Evolutionary conservation across 2,329 filamentous ascomycete species (phyloP), one percentile per base, ranked within the genome.

Genomic region (Phyllosticta citriasiana): DNA sequence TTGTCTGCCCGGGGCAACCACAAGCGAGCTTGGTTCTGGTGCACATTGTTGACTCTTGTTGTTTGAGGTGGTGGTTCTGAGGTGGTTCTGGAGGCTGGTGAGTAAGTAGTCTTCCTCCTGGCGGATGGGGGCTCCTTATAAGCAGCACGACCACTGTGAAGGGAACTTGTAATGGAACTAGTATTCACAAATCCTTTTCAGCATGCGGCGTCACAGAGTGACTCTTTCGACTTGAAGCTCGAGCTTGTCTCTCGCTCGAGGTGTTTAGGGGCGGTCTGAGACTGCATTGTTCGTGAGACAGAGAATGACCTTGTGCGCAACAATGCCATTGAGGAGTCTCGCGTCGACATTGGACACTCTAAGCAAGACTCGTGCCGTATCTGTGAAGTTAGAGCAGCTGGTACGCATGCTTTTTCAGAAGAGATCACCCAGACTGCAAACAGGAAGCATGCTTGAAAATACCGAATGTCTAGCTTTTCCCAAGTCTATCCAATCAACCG

Each of bases 11-110:
- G 14, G 40, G n/a, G 40, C 40, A 47, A n/a, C 40, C 40, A n/a
- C 40, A 47, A 16, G 16, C n/a, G 40, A 35, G 26, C 14, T 16
- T 53, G 57, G 14, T 58, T 33, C 12, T 27, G 50, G 26, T 53
- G 57, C 57, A 58, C 53, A 30, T 51, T 57, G 55, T 57, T 47
- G 55, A 57, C 25, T 24, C 24, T 51, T 51, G 19, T 57, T n/a
- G 55, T 14, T 24, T 40, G 9, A 3, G 16, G 27, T 14, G 16
- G 27, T 14, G 55, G 4, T 16, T 40, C 25, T 14, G 30, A 22
- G 22, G 40, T 4, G 12, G 35, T 40, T 10, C 9, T 40, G 35
- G 10, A 40, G 35, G 16, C 14, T 14, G 16, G 7, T 5, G 10
- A 40, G 33, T n/a, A 2, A 40, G 33, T n/a, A 2, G 14, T 47